Percentiles rank a stretch among this genome's conserved stretches.
These are phyloP conservation scores for Kodamaea leandrae DNA, from an alignment of 805 yeast species.

Conservation along the genomic window DNA sequence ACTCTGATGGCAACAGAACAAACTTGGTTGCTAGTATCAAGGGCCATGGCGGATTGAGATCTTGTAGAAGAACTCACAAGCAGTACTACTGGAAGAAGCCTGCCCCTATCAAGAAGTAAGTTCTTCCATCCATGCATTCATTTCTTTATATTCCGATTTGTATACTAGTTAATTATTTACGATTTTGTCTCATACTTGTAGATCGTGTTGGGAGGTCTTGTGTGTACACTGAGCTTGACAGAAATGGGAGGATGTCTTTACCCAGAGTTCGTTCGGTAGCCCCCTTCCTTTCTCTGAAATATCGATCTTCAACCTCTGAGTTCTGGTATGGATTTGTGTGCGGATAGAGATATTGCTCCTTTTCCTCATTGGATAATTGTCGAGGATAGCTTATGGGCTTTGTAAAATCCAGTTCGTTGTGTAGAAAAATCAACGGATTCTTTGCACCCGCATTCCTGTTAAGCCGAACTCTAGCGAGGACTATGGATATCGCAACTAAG, in stretches of 20 bases:
- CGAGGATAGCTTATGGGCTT: constrained; percentile 24
- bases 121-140: constrained; percentile 5
- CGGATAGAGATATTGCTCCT: constrained; percentile 27
- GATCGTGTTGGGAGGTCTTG: constrained; percentile 4
- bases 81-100: constrained; percentile 78
- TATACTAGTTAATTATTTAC: constrained; percentile 10
- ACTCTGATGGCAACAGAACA: constrained; percentile 67
- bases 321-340: constrained; percentile 15
- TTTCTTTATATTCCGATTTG: constrained; percentile 9
- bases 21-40: constrained; percentile 69
- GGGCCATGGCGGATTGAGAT: constrained; percentile 77
- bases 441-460: too few relatives aligned
- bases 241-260: background rate
- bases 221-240: constrained; percentile 3
- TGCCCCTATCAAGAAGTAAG: constrained; percentile 40
- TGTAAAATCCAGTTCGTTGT: background rate
- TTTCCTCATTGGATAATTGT: constrained; percentile 25
- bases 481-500: constrained; percentile 5
- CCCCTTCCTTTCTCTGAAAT: too few relatives aligned
- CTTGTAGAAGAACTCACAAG: constrained; percentile 91
- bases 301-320: too few relatives aligned
- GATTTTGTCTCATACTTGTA: constrained; percentile 4
- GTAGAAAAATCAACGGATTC: background rate
- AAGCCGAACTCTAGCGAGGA: too few relatives aligned
- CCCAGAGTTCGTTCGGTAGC: background rate